Conservation (phyloP, 179 eudicot species). For the Silene noctiflora region DNA sequence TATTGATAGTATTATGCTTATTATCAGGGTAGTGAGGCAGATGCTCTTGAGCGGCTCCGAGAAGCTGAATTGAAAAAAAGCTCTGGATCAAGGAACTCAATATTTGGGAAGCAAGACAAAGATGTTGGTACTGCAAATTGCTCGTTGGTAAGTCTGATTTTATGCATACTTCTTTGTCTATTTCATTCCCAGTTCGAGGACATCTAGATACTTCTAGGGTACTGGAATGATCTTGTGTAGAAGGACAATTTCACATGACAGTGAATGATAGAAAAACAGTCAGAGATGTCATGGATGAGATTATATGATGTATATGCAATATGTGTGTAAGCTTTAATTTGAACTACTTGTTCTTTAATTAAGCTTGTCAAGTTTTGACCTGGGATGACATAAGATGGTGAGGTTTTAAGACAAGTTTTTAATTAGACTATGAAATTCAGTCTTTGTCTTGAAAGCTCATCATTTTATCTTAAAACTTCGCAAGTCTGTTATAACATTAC, state of each 20-base stretch:
- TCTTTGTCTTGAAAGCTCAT: neutral
- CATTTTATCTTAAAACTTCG: neutral
- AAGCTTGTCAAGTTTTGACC: neutral
- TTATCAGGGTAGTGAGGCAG: conserved; percentile 75
- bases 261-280: neutral
- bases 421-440: neutral
- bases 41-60: conserved; percentile 68
- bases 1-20: neutral
- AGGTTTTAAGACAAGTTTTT: conserved; percentile 5
- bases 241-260: neutral
- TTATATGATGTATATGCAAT: neutral
- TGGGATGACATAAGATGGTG: neutral
- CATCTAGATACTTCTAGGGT: neutral
- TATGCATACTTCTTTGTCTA: neutral
- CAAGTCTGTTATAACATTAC: neutral
- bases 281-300: neutral
- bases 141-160: conserved; percentile 53
- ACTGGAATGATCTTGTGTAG: neutral
- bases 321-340: neutral
- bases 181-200: neutral
- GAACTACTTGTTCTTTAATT: neutral
- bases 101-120: conserved; percentile 48
- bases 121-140: conserved; percentile 45
- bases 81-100: conserved; percentile 47
- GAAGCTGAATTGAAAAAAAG: conserved; percentile 50